These are phyloP conservation scores for Trichophaea hybrida DNA, from an alignment of 2,329 filamentous ascomycete genomes.

Conservation along the genomic window DNA sequence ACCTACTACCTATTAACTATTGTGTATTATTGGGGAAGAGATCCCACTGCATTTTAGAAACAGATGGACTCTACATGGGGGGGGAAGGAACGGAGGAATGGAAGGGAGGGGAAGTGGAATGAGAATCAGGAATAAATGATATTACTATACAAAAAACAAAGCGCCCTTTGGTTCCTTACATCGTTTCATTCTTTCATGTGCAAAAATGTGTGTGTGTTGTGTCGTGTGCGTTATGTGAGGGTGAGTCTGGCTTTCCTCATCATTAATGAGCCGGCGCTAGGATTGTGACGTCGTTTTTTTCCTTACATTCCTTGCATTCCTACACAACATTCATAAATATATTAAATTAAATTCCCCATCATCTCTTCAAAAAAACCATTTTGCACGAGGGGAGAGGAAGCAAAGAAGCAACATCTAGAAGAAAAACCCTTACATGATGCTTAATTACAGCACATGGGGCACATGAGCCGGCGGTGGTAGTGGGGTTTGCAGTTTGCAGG, in stretches of 20 bases:
- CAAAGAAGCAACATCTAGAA: too few species aligned
- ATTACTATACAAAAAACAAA: not conserved
- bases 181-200: not conserved
- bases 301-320: too few species aligned
- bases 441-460: not conserved
- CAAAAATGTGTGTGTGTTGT: not conserved
- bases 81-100: not conserved
- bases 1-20: constrained; percentile 5
- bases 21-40: constrained; percentile 1
- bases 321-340: too few species aligned
- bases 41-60: not conserved
- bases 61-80: not conserved
- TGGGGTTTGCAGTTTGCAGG: not conserved
- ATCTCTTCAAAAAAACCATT: too few species aligned
- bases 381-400: too few species aligned
- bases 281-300: too few species aligned
- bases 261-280: not conserved
- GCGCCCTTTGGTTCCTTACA: not conserved
- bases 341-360: too few species aligned
- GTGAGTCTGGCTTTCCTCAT: not conserved
- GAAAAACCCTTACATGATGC: not conserved
- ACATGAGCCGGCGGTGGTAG: not conserved
- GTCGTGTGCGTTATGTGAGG: not conserved
- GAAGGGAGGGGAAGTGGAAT: not conserved
- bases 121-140: not conserved